These are phyloP conservation scores for Cystobasidium onofrii DNA, from an alignment of 768 basidiomycete genomes.

Conservation along the genomic window DNA sequence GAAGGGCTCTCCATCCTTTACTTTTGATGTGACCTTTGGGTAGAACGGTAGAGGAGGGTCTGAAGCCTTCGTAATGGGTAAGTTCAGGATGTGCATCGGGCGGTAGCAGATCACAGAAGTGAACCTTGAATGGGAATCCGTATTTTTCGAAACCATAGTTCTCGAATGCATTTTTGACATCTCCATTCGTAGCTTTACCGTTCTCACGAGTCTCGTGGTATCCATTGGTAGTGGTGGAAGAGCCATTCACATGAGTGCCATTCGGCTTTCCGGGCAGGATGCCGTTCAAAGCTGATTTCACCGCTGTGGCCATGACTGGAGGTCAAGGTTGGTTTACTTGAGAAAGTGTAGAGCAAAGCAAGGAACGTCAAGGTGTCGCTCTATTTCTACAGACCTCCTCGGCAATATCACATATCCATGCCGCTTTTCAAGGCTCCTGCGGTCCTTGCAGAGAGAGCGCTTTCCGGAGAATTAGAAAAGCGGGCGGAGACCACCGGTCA, in stretches of 20 bases:
- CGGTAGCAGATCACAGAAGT: conserved; percentile 4
- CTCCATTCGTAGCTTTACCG: neutral
- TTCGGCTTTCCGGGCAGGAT: neutral
- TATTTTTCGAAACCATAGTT: conserved; percentile 8
- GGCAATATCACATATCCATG: too few species aligned
- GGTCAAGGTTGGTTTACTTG: neutral
- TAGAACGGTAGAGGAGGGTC: neutral
- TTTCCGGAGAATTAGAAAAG: too few species aligned
- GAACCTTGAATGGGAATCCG: conserved; percentile 3
- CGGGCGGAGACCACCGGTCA: too few species aligned
- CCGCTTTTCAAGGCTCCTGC: too few species aligned
- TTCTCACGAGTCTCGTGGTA: too few species aligned
- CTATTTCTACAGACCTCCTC: too few species aligned
- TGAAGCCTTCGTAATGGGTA: conserved; percentile 12
- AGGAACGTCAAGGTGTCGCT: too few species aligned
- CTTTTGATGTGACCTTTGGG: neutral
- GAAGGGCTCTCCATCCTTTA: conserved; percentile 3
- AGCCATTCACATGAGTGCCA: neutral
- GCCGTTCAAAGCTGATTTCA: neutral
- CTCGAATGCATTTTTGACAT: neutral
- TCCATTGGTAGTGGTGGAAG: neutral
- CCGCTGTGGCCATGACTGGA: neutral
- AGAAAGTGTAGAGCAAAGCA: too few species aligned
- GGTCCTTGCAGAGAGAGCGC: too few species aligned
- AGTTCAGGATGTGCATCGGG: conserved; percentile 2